Percentiles rank a stretch among this genome's conserved stretches.
These are phyloP conservation scores for Leccinum fuscescens DNA, from an alignment of 1,284 basidiomycete genomes.

Conservation along the genomic window DNA sequence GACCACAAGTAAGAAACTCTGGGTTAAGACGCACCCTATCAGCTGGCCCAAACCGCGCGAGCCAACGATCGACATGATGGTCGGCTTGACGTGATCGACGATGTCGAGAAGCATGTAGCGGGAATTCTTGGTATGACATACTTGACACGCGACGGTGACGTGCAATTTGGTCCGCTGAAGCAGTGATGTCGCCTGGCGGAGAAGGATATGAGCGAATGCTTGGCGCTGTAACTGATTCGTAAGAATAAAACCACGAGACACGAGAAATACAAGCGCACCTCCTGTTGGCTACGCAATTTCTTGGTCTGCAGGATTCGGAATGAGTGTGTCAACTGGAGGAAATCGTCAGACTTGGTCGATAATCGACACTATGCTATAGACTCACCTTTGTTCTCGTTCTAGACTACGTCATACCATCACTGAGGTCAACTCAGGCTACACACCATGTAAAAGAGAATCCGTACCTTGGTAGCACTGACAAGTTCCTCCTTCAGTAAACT, in stretches of 20 bases:
- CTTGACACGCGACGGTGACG: slow-evolving; percentile 87
- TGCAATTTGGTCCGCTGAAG: slow-evolving; percentile 89
- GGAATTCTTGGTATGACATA: slow-evolving; percentile 93
- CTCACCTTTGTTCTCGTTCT: slow-evolving; percentile 88
- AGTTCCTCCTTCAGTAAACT: no score
- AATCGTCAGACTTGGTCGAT: slow-evolving; percentile 2
- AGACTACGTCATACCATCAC: no score
- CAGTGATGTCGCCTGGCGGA: slow-evolving; percentile 84
- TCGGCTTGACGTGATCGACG: slow-evolving; percentile 88
- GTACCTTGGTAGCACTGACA: no score
- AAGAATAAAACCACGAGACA: slow-evolving; percentile 7
- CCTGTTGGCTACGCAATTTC: slow-evolving; percentile 85
- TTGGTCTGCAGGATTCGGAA: slow-evolving; percentile 69
- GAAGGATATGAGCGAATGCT: slow-evolving; percentile 82
- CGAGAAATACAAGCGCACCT: slow-evolving; percentile 47
- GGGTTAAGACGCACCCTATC: slow-evolving; percentile 65
- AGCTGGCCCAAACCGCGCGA: slow-evolving; percentile 88
- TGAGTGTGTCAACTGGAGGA: slow-evolving; percentile 71
- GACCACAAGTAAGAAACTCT: background rate
- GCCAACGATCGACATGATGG: slow-evolving; percentile 88
- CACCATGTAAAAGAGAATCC: no score
- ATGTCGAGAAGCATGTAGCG: slow-evolving; percentile 92
- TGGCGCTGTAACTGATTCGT: slow-evolving; percentile 61
- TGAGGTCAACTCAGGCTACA: no score
- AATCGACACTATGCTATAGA: slow-evolving; percentile 7